Percentiles rank a stretch among this genome's conserved stretches.
These are phyloP conservation scores for Quercus mongolica DNA, from an alignment of 306 rosid species.

Conservation along the genomic window DNA sequence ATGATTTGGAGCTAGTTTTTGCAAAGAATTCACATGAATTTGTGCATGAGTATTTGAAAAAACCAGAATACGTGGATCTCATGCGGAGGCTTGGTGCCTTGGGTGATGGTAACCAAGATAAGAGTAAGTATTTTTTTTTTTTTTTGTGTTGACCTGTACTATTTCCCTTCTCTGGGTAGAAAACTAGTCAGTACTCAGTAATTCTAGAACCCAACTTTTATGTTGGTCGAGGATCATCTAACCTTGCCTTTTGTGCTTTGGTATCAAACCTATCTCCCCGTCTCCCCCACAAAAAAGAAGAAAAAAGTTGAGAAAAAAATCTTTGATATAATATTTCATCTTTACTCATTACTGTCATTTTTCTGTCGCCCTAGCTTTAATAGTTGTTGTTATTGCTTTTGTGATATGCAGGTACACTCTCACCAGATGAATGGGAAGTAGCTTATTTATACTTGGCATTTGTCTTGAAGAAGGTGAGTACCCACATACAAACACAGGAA, in stretches of 20 bases:
- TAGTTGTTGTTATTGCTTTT: not conserved
- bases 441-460: constrained; percentile 62
- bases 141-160: not conserved
- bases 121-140: constrained; percentile 34
- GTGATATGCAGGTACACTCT: constrained; percentile 48
- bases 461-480: constrained; percentile 55
- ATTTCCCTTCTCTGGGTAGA: not conserved
- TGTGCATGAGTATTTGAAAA: constrained; percentile 79
- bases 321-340: too few species aligned
- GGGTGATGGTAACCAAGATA: constrained; percentile 96
- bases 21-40: constrained; percentile 83
- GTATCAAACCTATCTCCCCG: not conserved
- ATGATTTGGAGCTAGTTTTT: constrained; percentile 82
- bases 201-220: not conserved
- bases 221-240: not conserved
- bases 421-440: constrained; percentile 70
- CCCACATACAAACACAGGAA: not conserved
- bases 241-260: not conserved
- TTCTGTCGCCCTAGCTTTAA: not conserved
- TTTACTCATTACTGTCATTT: not conserved
- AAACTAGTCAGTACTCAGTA: not conserved
- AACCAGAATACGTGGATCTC: constrained; percentile 72
- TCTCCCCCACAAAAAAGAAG: not conserved
- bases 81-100: constrained; percentile 94
- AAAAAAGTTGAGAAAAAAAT: too few species aligned